These are phyloP conservation scores for Alternaria conjuncta DNA, from an alignment of 2,329 filamentous ascomycete species.

Conservation along the genomic window DNA sequence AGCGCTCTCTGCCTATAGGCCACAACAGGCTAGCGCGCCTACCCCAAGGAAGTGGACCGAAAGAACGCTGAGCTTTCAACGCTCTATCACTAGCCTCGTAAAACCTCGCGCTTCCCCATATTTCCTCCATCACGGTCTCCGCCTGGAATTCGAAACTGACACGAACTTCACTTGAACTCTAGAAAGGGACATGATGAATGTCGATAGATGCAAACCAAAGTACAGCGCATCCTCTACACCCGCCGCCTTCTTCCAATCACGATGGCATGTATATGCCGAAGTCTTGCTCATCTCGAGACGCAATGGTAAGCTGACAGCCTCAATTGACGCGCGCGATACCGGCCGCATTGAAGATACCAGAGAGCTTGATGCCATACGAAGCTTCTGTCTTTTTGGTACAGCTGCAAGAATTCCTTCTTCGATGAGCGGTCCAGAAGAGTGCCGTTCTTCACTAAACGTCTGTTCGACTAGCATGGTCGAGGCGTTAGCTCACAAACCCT, in stretches of 20 bases:
- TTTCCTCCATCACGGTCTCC: background rate
- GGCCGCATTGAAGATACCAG: constrained; percentile 27
- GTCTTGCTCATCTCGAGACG: too few relatives aligned
- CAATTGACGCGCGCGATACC: constrained; percentile 29
- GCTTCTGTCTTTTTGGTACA: constrained; percentile 22
- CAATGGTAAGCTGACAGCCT: constrained; percentile 1
- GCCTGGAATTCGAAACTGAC: background rate
- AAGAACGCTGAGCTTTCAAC: background rate
- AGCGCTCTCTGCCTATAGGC: background rate
- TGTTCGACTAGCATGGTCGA: background rate
- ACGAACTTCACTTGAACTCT: too few relatives aligned
- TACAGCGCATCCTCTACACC: background rate
- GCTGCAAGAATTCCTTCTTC: background rate
- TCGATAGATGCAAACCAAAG: background rate
- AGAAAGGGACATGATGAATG: background rate
- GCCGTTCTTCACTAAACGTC: background rate
- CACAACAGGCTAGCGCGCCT: background rate
- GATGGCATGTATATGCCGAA: background rate
- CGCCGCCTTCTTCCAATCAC: background rate
- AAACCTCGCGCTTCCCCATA: background rate
- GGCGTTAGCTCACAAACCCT: background rate
- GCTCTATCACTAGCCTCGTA: background rate
- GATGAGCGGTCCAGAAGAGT: background rate
- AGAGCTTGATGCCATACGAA: constrained; percentile 24
- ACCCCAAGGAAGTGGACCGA: background rate